These are phyloP conservation scores for Taphrina communis DNA, from an alignment of 1,139 yeast species.

Conservation along the genomic window DNA sequence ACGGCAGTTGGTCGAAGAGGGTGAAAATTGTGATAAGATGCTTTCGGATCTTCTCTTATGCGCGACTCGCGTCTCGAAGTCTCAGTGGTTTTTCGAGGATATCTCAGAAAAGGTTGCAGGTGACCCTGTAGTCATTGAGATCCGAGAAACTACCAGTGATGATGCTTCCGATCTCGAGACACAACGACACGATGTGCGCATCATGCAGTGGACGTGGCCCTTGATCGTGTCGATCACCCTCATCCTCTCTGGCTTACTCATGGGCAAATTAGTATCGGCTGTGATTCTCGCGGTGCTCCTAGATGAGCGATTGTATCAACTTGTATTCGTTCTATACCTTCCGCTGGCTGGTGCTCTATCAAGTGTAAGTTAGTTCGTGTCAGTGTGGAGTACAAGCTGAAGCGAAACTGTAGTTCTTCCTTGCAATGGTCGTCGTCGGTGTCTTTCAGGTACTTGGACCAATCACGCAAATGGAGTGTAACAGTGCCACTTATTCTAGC, in stretches of 20 bases:
- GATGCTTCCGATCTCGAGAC: conserved; percentile 6
- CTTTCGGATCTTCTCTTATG: not conserved
- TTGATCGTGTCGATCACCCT: conserved; percentile 2
- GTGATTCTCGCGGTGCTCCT: conserved; percentile 12
- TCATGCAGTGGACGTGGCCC: conserved; percentile 28
- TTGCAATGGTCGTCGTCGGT: conserved; percentile 42
- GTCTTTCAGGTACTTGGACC: conserved; percentile 43
- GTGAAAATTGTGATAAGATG: conserved; percentile 5
- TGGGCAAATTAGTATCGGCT: conserved; percentile 22
- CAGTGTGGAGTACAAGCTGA: no score
- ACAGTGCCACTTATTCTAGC: conserved; percentile 43
- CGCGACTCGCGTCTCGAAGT: not conserved
- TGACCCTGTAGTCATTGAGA: not conserved
- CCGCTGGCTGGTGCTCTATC: conserved; percentile 42
- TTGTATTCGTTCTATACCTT: conserved; percentile 41
- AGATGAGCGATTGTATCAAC: conserved; percentile 39
- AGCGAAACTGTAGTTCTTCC: conserved; percentile 11
- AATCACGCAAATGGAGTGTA: conserved; percentile 42
- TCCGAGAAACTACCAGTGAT: conserved; percentile 1
- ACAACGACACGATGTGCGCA: not conserved
- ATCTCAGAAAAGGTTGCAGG: not conserved
- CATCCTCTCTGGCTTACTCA: conserved; percentile 20
- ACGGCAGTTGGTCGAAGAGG: not conserved
- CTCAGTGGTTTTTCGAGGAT: not conserved
- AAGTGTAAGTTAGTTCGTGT: conserved; percentile 38